A percentile compares a stretch with the other conserved stretches of the same genome.
Conservation (phyloP, 2,329 filamentous ascomycete genomes). For the Pseudocercospora ulei region DNA sequence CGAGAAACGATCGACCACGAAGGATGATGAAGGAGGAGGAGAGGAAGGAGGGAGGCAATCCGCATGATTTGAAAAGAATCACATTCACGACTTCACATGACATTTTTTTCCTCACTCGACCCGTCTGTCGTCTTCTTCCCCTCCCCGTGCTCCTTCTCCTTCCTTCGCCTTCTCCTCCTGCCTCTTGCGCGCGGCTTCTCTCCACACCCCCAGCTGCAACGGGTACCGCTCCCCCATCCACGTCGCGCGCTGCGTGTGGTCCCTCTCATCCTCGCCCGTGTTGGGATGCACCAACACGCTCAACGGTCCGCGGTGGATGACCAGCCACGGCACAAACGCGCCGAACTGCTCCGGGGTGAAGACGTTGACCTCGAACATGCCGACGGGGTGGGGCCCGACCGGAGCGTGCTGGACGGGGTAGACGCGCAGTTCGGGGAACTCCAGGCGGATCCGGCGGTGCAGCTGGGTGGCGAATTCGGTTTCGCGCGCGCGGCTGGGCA, state of each 20-base stretch:
- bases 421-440: constrained; percentile 77
- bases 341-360: constrained; percentile 79
- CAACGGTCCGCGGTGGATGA: constrained; percentile 69
- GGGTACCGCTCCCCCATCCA: constrained; percentile 61
- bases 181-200: constrained; percentile 25
- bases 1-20: too few species aligned
- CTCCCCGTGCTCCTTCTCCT: constrained; percentile 2
- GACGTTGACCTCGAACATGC: constrained; percentile 88
- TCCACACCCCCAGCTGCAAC: constrained; percentile 49
- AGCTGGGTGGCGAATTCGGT: constrained; percentile 59
- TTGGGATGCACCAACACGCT: constrained; percentile 77
- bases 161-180: constrained; percentile 11
- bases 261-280: constrained; percentile 53
- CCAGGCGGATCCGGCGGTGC: constrained; percentile 66
- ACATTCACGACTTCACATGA: not conserved
- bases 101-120: not conserved
- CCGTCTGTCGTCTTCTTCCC: not conserved
- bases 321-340: constrained; percentile 76
- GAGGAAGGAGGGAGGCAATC: too few species aligned
- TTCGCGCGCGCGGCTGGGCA: constrained; percentile 53
- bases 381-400: constrained; percentile 69
- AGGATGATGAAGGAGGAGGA: too few species aligned
- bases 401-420: constrained; percentile 69
- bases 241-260: constrained; percentile 59
- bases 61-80: not conserved